Evolutionary conservation across 106 monocot genomes (phyloP), one percentile per base, ranked within the genome.

Genomic region (Triglochin maritima): DNA sequence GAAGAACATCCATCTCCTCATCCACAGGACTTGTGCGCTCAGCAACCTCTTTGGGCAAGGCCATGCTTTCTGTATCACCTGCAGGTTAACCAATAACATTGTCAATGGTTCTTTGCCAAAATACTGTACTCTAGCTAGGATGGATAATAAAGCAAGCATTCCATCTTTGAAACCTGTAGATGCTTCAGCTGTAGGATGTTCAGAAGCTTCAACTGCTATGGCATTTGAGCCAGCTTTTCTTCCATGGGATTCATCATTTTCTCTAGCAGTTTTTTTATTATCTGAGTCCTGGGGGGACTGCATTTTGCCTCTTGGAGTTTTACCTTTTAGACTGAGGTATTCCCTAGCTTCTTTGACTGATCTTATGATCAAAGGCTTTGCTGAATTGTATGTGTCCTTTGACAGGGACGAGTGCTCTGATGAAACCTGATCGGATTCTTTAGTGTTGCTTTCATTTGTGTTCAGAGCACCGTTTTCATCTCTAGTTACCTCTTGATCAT

Each of bases 301-400:
- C 15, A 60, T 11, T 10, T 43, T 68, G 7, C 51, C 67, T 9
- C 3, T 65, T 68, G 68, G 14, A 7, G 47, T 79, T 46, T 50
- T 54, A 51, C 53, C n/a, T 61, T 71, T 87, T 70, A 48, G n/a
- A 61, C 47, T 61, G 63, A 91, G 84, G 63, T 76, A 91, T 46
- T 87, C 80, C 50, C 75, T 84, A 46, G 87, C 91, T 74, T 91
- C 78, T 64, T 74, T 78, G 42, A 85, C 76, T 49, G 87, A 91
- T 48, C 46, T 78, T 73, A 91, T 82, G 49, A 85, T 73, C 60
- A 71, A 84, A 47, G 78, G 78, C 52, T 79, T 79, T 9, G 17
- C 44, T 57, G 47, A 56, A 57, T 43, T 8, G 49, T 70, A 52
- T 16, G 6, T 60, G 8, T 59, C 63, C 46, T 29, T 59, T 13